Percentiles rank a stretch among this genome's conserved stretches.
Conservation (phyloP, 139 green algal species). For the Spirogloea muscicola region DNA sequence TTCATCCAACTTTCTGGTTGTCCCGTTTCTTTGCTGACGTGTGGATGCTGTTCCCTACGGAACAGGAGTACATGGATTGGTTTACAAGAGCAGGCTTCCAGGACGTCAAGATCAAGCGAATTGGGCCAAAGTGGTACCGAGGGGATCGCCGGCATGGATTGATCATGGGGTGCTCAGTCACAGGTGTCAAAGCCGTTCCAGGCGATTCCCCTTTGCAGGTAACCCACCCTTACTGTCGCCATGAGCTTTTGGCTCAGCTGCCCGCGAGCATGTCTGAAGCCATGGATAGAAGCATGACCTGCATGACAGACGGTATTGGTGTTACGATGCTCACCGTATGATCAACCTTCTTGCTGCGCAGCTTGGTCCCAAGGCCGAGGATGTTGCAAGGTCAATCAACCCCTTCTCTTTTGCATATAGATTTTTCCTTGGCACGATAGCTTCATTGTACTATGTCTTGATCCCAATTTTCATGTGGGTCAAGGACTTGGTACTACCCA, state of each 20-base stretch:
- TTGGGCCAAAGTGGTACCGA: slow-evolving; percentile 88
- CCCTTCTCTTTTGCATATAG: slow-evolving; percentile 17
- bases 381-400: slow-evolving; percentile 22
- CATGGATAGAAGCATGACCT: neutral
- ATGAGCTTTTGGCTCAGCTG: neutral
- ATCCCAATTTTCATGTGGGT: slow-evolving; percentile 30
- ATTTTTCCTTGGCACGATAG: slow-evolving; percentile 10
- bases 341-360: neutral
- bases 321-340: neutral
- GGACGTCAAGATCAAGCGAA: slow-evolving; percentile 84
- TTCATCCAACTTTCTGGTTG: slow-evolving; percentile 80
- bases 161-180: slow-evolving; percentile 95
- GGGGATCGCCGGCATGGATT: slow-evolving; percentile 82
- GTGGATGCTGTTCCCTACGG: slow-evolving; percentile 94
- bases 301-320: neutral
- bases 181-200: slow-evolving; percentile 70
- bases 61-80: slow-evolving; percentile 94
- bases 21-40: slow-evolving; percentile 77
- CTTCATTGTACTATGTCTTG: slow-evolving; percentile 5
- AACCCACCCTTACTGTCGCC: neutral
- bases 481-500: slow-evolving; percentile 19
- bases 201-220: slow-evolving; percentile 25
- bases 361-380: slow-evolving; percentile 30
- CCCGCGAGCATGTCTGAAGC: neutral
- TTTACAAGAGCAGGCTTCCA: slow-evolving; percentile 82